Evolutionary conservation across 208 protist species (phyloP), one percentile per base, ranked within the genome.

Genomic region (Acanthamoeba healyi): DNA sequence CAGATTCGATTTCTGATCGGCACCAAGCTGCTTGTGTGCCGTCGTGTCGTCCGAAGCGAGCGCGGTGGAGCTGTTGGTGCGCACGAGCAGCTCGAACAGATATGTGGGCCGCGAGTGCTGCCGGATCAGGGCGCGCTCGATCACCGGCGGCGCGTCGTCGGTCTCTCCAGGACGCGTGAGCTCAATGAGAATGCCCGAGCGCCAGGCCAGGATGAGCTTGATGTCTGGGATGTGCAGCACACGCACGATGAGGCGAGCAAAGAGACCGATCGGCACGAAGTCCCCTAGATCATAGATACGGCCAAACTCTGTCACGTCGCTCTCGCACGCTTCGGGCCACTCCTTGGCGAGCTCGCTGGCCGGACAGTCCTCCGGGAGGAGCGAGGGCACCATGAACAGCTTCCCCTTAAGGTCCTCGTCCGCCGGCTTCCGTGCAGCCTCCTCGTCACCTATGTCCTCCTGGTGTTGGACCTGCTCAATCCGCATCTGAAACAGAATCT

Each of bases 211-310:
- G 82, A 89, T 36, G 32, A 89, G 58, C 36, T 65, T 58, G 49
- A 65, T 10, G 22, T 40, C 82, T 0, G 82, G 82, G 1, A 65
- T 58, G 58, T 89, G 82, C 24, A 89, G 49, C 58, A 65, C 82
- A n/a, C 82, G 82, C 42, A 89, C 82, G 54, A 89, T 89, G 6
- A 89, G 82, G 22, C 82, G 49, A 15, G 82, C 49, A n/a, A 89
- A 89, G 49, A 89, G 82, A 26, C 82, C 82, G 32, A 58, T 65
- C 15, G 82, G 82, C 82, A 89, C 34, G 38, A 89, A 89, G 19
- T 89, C 54, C 36, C 70, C 70, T 4, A 89, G 49, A 24, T 89
- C 82, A 38, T 89, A 89, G 26, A 89, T 7, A 22, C 82, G 82
- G 15, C 82, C 82, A n/a, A 79, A 79, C 70, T 79, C 70, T 0